Evolutionary conservation across 73 alveolate genomes (phyloP).

Genomic region (Paramecium tetraurelia): DNA sequence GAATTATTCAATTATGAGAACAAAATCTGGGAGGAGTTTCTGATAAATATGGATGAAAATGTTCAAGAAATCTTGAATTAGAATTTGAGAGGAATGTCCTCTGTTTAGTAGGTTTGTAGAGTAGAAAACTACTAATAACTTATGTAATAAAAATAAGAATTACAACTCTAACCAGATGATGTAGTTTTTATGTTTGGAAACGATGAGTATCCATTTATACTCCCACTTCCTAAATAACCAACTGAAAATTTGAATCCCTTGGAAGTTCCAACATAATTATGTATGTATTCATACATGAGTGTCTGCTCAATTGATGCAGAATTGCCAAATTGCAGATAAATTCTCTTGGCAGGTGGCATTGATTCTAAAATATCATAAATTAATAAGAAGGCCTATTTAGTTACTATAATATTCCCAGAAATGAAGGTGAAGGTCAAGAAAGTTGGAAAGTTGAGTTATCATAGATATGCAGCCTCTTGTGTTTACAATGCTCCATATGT

Average conservation of each 20-base stretch:
- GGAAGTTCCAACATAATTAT: neutral
- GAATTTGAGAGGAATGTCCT: conserved; percentile 20
- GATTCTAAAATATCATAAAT: conserved; percentile 28
- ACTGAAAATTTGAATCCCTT: neutral
- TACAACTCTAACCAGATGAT: neutral
- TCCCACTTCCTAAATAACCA: neutral
- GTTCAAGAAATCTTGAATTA: neutral
- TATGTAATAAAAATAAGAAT: neutral
- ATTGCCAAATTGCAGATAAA: conserved; percentile 39
- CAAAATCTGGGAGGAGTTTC: neutral
- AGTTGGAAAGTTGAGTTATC: neutral
- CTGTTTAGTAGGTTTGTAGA: neutral
- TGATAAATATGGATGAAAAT: neutral
- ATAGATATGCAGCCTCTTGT: conserved; percentile 50
- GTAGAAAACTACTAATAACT: neutral
- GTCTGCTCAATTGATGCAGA: conserved; percentile 35
- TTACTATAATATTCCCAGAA: conserved; percentile 43
- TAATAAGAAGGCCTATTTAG: neutral
- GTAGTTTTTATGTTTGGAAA: conserved; percentile 10
- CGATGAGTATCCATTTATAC: conserved; percentile 35
- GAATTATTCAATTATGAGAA: neutral
- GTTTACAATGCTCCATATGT: conserved; percentile 37
- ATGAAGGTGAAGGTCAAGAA: conserved; percentile 18
- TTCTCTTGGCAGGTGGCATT: conserved; percentile 19
- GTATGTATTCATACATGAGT: conserved; percentile 23